Conservation (phyloP, 1,139 yeast species). For the Groenewaldozyma auringiensis region DNA sequence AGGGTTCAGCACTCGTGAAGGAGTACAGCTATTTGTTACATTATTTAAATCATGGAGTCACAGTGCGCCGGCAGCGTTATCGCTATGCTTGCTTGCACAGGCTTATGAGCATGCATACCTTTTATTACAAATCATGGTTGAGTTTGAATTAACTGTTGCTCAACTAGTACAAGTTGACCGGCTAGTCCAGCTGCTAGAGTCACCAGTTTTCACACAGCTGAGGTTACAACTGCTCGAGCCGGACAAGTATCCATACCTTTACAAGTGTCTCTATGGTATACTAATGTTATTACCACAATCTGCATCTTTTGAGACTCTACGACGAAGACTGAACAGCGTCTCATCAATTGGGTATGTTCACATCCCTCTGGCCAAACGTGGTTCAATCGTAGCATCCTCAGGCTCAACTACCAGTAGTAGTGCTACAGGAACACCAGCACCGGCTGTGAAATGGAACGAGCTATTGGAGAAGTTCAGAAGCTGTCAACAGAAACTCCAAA, state of each 20-base stretch:
- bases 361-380: slow-evolving; percentile 16
- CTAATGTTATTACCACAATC: slow-evolving; percentile 95
- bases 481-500: slow-evolving; percentile 53
- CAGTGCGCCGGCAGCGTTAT: slow-evolving; percentile 81
- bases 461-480: slow-evolving; percentile 54
- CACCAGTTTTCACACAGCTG: slow-evolving; percentile 84
- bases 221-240: slow-evolving; percentile 86
- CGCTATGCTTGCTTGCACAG: slow-evolving; percentile 79
- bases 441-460: slow-evolving; percentile 39
- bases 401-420: slow-evolving; percentile 5
- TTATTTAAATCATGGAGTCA: slow-evolving; percentile 90
- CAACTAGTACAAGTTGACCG: slow-evolving; percentile 72
- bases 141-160: slow-evolving; percentile 64
- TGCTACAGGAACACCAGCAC: slow-evolving; percentile 7
- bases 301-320: slow-evolving; percentile 75
- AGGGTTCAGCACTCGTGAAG: slow-evolving; percentile 45
- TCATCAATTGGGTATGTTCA: slow-evolving; percentile 35
- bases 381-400: not conserved
- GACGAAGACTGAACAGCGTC: slow-evolving; percentile 62
- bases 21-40: slow-evolving; percentile 64
- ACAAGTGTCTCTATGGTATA: slow-evolving; percentile 84
- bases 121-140: slow-evolving; percentile 67
- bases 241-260: slow-evolving; percentile 69
- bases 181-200: slow-evolving; percentile 69
- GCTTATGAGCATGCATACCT: slow-evolving; percentile 83